A percentile compares a stretch with the other conserved stretches of the same genome.
These are phyloP conservation scores for Phytophthora palmivora DNA, from an alignment of 352 stramenopile genomes.

Conservation along the genomic window DNA sequence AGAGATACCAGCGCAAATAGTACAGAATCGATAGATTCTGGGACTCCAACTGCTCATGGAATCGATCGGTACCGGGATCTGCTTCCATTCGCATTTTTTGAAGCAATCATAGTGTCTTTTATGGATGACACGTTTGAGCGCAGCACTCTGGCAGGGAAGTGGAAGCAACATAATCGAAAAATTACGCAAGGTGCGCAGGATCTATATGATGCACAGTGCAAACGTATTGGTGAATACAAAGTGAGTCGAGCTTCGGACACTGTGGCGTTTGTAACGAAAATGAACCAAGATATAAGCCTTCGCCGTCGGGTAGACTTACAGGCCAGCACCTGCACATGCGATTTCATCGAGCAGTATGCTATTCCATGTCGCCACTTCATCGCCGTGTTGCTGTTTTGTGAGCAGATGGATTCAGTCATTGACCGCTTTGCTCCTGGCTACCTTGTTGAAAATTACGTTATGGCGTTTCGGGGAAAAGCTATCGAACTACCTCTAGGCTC, in stretches of 20 bases:
- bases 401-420: conserved; percentile 55
- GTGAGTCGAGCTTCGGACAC: conserved; percentile 56
- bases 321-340: conserved; percentile 53
- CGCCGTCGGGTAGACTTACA: conserved; percentile 54
- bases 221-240: conserved; percentile 58
- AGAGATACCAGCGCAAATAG: not conserved
- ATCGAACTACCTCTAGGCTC: conserved; percentile 59
- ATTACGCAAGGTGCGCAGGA: conserved; percentile 55
- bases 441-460: conserved; percentile 45
- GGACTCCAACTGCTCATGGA: conserved; percentile 3
- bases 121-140: conserved; percentile 51
- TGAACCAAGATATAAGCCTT: conserved; percentile 39
- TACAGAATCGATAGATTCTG: not conserved
- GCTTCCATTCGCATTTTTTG: conserved; percentile 56
- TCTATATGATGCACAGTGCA: conserved; percentile 59
- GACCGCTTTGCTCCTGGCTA: conserved; percentile 56
- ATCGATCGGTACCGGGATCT: conserved; percentile 37
- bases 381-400: conserved; percentile 58
- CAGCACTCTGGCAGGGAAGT: conserved; percentile 45
- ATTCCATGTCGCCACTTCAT: conserved; percentile 73
- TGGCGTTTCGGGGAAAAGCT: conserved; percentile 43
- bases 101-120: conserved; percentile 52
- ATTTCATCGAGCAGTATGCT: conserved; percentile 63
- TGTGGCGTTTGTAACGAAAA: conserved; percentile 61
- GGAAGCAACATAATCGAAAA: conserved; percentile 47